phyloP scores from a whole-genome alignment of 345 rosid genomes.

The Conringia planisiliqua region DNA sequence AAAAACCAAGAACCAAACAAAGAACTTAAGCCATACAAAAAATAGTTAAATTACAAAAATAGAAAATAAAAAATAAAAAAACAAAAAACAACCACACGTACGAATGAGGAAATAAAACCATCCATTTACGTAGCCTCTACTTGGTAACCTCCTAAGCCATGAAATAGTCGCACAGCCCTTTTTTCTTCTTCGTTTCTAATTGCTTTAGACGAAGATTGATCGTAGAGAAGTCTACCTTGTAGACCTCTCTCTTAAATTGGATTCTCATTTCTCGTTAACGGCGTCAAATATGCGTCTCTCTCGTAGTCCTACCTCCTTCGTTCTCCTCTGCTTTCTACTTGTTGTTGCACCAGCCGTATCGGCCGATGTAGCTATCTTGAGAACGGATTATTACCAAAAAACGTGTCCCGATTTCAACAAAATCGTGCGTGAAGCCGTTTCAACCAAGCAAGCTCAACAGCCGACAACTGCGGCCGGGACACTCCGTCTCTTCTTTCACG shows the following conservation, averaged over 20 bases:
- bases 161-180: conserved; percentile 26
- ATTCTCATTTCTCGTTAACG: neutral
- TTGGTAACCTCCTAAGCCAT: conserved; percentile 25
- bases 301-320: neutral
- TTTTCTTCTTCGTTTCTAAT: conserved; percentile 11
- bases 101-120: conserved; percentile 18
- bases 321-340: conserved; percentile 1
- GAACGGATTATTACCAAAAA: conserved; percentile 42
- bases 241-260: conserved; percentile 16
- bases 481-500: conserved; percentile 55
- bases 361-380: conserved; percentile 28
- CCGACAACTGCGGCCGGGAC: conserved; percentile 61
- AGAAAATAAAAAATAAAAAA: neutral
- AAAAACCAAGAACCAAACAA: conserved; percentile 1
- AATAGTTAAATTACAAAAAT: conserved; percentile 27
- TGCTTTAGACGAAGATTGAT: conserved; percentile 13
- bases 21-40: conserved; percentile 25
- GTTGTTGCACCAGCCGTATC: conserved; percentile 6
- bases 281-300: conserved; percentile 16
- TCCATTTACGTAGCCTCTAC: conserved; percentile 25
- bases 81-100: conserved; percentile 30
- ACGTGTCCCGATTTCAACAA: conserved; percentile 51
- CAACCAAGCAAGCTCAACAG: conserved; percentile 30
- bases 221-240: conserved; percentile 31
- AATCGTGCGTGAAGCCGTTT: conserved; percentile 42